Evolutionary conservation across 2,329 filamentous ascomycete genomes (phyloP).

Genomic region (Gnomoniopsis sp.): DNA sequence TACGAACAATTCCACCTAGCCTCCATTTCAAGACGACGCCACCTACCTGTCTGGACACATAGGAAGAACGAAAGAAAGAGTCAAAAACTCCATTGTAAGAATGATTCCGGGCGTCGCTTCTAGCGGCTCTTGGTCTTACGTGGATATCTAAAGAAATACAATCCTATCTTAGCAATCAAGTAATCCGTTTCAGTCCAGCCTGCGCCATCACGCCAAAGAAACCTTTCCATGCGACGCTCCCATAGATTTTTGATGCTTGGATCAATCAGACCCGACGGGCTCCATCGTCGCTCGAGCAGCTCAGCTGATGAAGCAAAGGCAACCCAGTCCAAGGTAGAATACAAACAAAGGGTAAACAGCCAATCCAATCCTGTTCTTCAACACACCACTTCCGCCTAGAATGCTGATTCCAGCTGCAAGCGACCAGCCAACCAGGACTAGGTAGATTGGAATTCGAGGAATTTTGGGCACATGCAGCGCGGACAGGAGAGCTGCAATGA

Average conservation of each 20-base stretch:
- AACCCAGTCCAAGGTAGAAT: slow-evolving; percentile 90
- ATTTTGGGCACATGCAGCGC: slow-evolving; percentile 77
- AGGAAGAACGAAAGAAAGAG: neutral
- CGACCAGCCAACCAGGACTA: slow-evolving; percentile 86
- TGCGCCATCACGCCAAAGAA: slow-evolving; percentile 16
- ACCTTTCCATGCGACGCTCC: slow-evolving; percentile 5
- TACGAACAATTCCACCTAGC: neutral
- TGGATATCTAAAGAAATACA: slow-evolving; percentile 15
- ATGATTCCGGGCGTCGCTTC: neutral
- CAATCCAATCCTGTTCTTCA: slow-evolving; percentile 89
- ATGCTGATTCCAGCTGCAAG: slow-evolving; percentile 95
- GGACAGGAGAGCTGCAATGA: slow-evolving; percentile 86
- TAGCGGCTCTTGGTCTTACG: slow-evolving; percentile 1
- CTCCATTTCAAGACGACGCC: too few species aligned
- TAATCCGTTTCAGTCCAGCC: slow-evolving; percentile 7
- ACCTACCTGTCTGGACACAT: neutral
- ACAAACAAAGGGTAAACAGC: slow-evolving; percentile 94
- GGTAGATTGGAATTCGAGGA: slow-evolving; percentile 83
- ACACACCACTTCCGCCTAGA: slow-evolving; percentile 88
- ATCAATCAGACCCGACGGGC: neutral
- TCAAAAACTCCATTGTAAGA: neutral
- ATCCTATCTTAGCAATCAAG: neutral
- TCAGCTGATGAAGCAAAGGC: slow-evolving; percentile 95
- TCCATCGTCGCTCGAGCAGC: neutral
- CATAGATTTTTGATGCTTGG: neutral